These are phyloP conservation scores for Calonectria crousiana DNA, from an alignment of 2,329 filamentous ascomycete genomes.

Conservation along the genomic window DNA sequence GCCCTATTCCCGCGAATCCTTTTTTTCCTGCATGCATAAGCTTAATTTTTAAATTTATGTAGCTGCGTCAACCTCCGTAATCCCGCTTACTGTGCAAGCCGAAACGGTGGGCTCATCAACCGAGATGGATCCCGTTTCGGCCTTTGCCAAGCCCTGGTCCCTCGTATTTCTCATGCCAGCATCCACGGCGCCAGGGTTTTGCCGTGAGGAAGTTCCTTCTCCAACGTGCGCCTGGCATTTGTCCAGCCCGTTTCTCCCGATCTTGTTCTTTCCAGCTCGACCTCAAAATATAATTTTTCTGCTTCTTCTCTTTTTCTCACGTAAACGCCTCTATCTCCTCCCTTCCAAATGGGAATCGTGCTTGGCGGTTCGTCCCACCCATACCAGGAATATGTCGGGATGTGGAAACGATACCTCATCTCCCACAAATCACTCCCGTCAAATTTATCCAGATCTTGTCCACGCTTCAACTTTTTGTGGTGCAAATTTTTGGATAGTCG, in stretches of 20 bases:
- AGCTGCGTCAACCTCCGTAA: background rate
- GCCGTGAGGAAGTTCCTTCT: background rate
- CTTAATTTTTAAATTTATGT: background rate
- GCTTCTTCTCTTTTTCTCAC: conserved; percentile 5
- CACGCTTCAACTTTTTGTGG: background rate
- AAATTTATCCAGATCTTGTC: background rate
- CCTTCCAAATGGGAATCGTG: background rate
- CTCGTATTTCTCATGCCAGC: background rate
- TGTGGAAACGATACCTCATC: background rate
- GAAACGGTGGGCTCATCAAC: background rate
- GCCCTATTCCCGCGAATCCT: too few species aligned
- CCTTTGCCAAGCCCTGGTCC: background rate
- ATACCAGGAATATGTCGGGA: conserved; percentile 3
- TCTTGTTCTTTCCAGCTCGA: background rate
- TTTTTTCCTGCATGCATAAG: background rate
- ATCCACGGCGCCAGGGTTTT: background rate
- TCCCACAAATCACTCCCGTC: background rate
- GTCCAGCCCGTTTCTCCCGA: background rate
- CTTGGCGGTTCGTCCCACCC: conserved; percentile 7
- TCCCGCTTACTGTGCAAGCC: background rate
- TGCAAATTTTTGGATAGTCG: conserved; percentile 7
- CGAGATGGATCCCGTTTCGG: background rate
- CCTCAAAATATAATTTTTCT: background rate
- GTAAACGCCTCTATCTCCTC: conserved; percentile 3
- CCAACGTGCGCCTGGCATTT: background rate